phyloP scores from a whole-genome alignment of 2,329 filamentous ascomycete species.

The Teratosphaeria pseudoeucalypti region DNA sequence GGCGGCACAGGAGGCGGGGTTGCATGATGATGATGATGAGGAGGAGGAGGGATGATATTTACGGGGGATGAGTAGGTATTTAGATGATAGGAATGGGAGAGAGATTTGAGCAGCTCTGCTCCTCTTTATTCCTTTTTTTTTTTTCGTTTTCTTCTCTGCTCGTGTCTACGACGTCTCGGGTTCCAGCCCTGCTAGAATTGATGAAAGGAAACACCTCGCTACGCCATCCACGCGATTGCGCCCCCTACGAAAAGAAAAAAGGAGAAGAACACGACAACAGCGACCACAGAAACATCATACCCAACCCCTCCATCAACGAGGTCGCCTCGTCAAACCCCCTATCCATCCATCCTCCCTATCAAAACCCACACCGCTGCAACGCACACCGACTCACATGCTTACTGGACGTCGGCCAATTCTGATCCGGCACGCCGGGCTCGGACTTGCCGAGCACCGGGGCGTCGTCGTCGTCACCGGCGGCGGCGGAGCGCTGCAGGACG shows the following conservation, averaged over 20 bases:
- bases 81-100: not conserved
- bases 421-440: not conserved
- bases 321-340: no score
- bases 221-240: not conserved
- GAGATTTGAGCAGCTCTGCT: not conserved
- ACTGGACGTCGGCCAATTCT: not conserved
- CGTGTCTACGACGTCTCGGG: no score
- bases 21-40: constrained; percentile 25
- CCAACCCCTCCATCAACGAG: no score
- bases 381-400: not conserved
- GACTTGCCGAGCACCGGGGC: not conserved
- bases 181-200: no score
- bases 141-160: not conserved
- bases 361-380: not conserved
- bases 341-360: no score
- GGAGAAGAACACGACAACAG: not conserved
- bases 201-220: not conserved
- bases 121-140: not conserved
- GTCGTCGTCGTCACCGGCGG: not conserved
- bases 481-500: not conserved
- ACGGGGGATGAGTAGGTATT: not conserved
- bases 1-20: constrained; percentile 22
- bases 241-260: not conserved
- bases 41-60: not conserved
- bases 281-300: not conserved